Base-by-base conservation (phyloP, 2,329 filamentous ascomycete species). In the Cryphonectria parasitica region DNA sequence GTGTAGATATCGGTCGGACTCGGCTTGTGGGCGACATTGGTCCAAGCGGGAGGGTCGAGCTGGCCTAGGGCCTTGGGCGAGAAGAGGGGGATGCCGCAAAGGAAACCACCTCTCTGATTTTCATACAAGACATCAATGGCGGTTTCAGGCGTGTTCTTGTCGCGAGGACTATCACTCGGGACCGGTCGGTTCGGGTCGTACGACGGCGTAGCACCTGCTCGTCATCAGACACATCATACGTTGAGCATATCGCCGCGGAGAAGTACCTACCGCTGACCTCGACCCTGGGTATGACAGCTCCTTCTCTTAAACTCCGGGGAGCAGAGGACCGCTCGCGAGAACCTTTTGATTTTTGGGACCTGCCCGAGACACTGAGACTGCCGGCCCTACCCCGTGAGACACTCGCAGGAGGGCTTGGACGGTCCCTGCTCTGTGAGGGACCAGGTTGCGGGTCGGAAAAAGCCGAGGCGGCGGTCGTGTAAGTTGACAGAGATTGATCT, bases 81-180 rank as follows among this genome's bases (percentile, higher is more conserved):
- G 83, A 98, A 99, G n/a, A 97, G 86, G 0, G 95, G 91, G 17
- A 94, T 88, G 39, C 96, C 95, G 76, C 95, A 98, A 73, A 97
- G 85, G 77, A 98, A 97, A 54, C 89, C 90, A 15, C 96, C 96
- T 70, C 96, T 89, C 82, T 99, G 93, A 77, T 99, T 99, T 80
- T 99, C 96, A 80, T 97, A 98, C 0, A 99, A 85, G 6, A 98
- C 88, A 74, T 99, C 96, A 72, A 98, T 89, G 39, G 88, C 90
- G 2, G 84, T 84, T 78, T 82, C 86, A 73, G 77, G 81, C 17
- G 65, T 64, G n/a, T 41, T 61, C 75, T 74, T 54, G 77, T 77
- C 52, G 56, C 66, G 62, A 15, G 41, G 45, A 13, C 28, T 34
- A 36, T 49, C 62, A 13, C 64, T 71, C 6, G 31, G 19, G 41